Evolutionary conservation across 768 basidiomycete genomes (phyloP), one percentile per base, ranked within the genome.

Genomic region (Agrocybe pediades): DNA sequence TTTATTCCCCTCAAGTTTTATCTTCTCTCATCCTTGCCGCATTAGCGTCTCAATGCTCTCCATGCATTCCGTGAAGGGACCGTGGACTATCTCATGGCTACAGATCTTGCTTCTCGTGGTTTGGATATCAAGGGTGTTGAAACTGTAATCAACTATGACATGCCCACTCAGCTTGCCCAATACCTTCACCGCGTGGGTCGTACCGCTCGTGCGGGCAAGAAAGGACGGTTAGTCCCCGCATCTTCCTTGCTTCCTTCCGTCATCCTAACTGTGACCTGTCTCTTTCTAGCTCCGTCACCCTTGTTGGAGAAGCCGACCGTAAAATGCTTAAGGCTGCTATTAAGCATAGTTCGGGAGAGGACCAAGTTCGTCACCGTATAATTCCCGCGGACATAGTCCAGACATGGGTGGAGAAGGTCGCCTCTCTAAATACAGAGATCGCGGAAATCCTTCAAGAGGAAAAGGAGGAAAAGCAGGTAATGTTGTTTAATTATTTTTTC

Each of bases 61-160:
- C 88, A 91, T 62, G 77, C 80, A 46, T 99, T 98, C 75, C 87
- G 93, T 53, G 91, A 93, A 57, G 89, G 92, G 17, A 67, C 79
- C 23, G 90, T 90, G n/a, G 90, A 95, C 68, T 98, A 86, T 70
- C 76, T 99, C 8, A 89, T 99, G 80, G 96, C 95, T 2, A 99
- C 97, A 0, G 97, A 98, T 68, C 75, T 99, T 29, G 97, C 97
- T 26, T 91, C 95, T 51, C 86, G 95, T 55, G 92, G 97, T 70
- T 79, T 99, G 24, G 96, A 98, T 72, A 97, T 99, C 76, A 96
- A 95, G 67, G 95, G 95, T 15, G 87, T 98, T 21, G 92, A 98
- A 66, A 95, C 94, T 2, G 93, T 99, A 57, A 95, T 99, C 68
- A 99, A 99, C 71, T 98, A 95, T 67, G 97, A 99, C 68, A 97